phyloP scores from a whole-genome alignment of 768 basidiomycete species.

The Crepidotus variabilis region DNA sequence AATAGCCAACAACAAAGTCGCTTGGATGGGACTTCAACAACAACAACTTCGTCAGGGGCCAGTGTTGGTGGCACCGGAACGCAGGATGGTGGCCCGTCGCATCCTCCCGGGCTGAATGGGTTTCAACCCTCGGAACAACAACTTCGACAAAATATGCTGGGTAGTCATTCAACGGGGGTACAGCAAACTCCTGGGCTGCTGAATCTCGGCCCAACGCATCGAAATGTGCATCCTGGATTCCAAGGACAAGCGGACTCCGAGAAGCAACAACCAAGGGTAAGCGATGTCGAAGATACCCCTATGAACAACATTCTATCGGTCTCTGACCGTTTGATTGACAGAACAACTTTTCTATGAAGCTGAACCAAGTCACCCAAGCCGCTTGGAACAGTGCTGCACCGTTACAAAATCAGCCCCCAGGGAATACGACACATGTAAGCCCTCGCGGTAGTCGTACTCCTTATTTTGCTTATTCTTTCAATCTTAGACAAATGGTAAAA shows the following conservation, averaged over 20 bases:
- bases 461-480: slow-evolving; percentile 9
- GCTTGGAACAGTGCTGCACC: slow-evolving; percentile 59
- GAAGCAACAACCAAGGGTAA: slow-evolving; percentile 59
- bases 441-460: slow-evolving; percentile 5
- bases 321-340: slow-evolving; percentile 21
- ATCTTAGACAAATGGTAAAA: slow-evolving; percentile 23
- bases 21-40: not conserved
- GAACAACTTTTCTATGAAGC: slow-evolving; percentile 61
- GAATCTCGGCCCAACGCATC: slow-evolving; percentile 41
- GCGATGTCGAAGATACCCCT: slow-evolving; percentile 24
- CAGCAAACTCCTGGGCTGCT: slow-evolving; percentile 64
- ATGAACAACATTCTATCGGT: not conserved
- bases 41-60: not conserved
- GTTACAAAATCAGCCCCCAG: slow-evolving; percentile 29
- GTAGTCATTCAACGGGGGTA: slow-evolving; percentile 38
- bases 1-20: not conserved
- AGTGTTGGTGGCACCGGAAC: not conserved
- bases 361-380: slow-evolving; percentile 56
- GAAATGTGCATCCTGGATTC: slow-evolving; percentile 49
- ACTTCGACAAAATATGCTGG: slow-evolving; percentile 56
- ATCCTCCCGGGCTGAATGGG: slow-evolving; percentile 67
- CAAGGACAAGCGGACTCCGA: slow-evolving; percentile 65
- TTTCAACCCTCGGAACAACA: slow-evolving; percentile 52
- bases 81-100: slow-evolving; percentile 30
- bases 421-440: slow-evolving; percentile 22